Base-by-base conservation (phyloP, 257 asterid genomes). In the Nicotiana undulata region DNA sequence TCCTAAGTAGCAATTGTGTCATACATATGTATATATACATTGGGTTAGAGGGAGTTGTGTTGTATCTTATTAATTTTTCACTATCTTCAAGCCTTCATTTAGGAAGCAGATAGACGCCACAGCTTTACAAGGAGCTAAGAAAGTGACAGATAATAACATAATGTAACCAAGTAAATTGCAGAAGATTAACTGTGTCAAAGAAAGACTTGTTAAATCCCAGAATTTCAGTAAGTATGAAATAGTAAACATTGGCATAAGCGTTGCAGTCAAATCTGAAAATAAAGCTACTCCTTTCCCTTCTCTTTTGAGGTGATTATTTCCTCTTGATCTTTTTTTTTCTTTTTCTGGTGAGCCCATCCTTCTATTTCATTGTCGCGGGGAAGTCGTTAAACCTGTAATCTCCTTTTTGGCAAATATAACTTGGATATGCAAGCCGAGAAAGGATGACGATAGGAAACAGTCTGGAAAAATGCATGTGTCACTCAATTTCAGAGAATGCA, bases 401-500 rank as follows among this genome's bases (percentile, higher is more conserved):
- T 70, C 2, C 0, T 74, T 74, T 74, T 74, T 26, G 60, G 79
- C 12, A 6, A 17, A 46, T 44, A 24, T 72, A 22, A 22, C 77
- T 46, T 72, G 77, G 77, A 72, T 74, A 13, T 74, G 61, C 60
- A 74, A 74, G 59, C 22, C 40, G 26, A 46, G 61, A 74, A 28
- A 55, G 52, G 56, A 63, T 37, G 82, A 40, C 0, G 49, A 40
- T 40, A 0, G 49, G 49, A 29, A 29, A 28, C 53, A 51, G 56
- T 51, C 55, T 51, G 55, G 49, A 13, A 51, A 51, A 72, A 12
- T 52, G 46, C 17, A 4, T 24, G 32, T 40, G 8, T 89, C 84
- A 83, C 58, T 84, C 75, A 16, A 86, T 63, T 80, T 87, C 90
- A 49, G 87, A 88, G 82, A 91, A 87, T 72, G 88, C 78, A 75